phyloP scores from a whole-genome alignment of 2,329 filamentous ascomycete species.

The Sporothrix curviconia region DNA sequence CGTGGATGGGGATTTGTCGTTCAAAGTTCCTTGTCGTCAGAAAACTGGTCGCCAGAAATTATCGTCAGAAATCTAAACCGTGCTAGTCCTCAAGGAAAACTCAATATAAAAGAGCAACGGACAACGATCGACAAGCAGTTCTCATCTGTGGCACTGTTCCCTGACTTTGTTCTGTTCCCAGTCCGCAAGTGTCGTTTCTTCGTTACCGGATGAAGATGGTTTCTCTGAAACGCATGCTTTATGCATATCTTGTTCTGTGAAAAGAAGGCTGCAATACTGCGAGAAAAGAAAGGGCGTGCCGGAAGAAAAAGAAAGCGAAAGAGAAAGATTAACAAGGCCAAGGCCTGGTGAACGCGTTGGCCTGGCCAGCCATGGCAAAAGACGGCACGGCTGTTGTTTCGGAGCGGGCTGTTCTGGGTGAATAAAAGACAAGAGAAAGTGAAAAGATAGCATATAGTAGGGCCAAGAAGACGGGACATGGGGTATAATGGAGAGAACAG shows the following conservation, averaged over 20 bases:
- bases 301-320: too few species aligned
- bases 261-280: neutral
- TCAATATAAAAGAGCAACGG: too few species aligned
- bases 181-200: too few species aligned
- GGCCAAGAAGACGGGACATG: neutral
- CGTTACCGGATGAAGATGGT: neutral
- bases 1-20: too few species aligned
- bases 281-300: neutral
- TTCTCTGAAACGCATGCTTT: neutral
- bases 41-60: too few species aligned
- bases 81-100: too few species aligned
- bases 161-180: too few species aligned
- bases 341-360: neutral
- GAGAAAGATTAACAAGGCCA: too few species aligned
- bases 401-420: slow-evolving; percentile 5
- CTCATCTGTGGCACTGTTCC: too few species aligned
- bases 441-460: slow-evolving; percentile 5
- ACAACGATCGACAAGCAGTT: neutral
- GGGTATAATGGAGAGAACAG: neutral
- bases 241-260: neutral
- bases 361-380: neutral
- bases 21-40: too few species aligned
- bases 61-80: too few species aligned
- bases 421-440: neutral
- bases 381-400: slow-evolving; percentile 8